Percentiles rank a stretch among this genome's conserved stretches.
Evolutionary conservation across 73 alveolate genomes (phyloP).

Genomic region (Paramecium pentaurelia): DNA sequence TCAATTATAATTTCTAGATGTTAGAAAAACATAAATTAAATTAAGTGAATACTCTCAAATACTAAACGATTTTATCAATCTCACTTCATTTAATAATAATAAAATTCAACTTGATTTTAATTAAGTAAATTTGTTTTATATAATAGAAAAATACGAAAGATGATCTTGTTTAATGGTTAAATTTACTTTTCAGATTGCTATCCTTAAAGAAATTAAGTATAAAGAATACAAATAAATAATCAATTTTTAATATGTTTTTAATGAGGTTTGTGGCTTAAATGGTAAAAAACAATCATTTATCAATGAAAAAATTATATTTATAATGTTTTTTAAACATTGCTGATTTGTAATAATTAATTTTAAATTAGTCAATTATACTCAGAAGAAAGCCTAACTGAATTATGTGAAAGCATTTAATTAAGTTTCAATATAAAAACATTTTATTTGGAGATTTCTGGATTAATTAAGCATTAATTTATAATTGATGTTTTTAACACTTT

Average conservation of each 20-base stretch:
- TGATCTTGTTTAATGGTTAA: background rate
- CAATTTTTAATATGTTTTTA: background rate
- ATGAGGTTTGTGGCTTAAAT: background rate
- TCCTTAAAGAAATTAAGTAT: background rate
- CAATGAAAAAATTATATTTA: background rate
- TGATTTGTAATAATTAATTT: background rate
- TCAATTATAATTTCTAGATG: conserved; percentile 6
- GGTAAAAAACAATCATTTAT: background rate
- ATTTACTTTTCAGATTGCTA: background rate
- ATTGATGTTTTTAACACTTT: background rate
- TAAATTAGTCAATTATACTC: background rate
- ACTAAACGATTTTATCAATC: background rate
- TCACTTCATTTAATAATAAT: background rate
- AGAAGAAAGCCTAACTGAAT: background rate
- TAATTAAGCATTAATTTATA: background rate
- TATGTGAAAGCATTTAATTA: background rate
- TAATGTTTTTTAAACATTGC: background rate
- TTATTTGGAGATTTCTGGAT: background rate
- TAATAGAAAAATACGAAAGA: background rate
- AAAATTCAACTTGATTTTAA: background rate
- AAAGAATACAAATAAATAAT: background rate
- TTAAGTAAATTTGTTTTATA: background rate
- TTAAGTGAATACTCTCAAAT: background rate
- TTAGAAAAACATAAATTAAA: conserved; percentile 14
- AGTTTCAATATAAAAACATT: background rate